Evolutionary conservation across 306 rosid genomes (phyloP), one percentile per base, ranked within the genome.

Genomic region (Medicago lupulina): DNA sequence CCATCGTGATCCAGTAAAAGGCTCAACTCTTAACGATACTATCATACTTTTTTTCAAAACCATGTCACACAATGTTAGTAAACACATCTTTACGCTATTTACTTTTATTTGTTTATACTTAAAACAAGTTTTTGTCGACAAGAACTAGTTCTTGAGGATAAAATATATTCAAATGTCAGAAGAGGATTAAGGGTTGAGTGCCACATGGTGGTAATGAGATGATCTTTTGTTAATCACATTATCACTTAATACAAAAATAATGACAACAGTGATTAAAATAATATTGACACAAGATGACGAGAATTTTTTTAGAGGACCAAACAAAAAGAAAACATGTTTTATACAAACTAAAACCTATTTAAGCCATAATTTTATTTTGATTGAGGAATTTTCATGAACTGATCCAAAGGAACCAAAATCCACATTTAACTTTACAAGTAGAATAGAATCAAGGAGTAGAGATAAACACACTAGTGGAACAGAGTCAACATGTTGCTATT

Each of bases 401-500:
- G 9, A 18, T 55, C 31, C 61, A 18, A 18, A 49, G 61, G 16
- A 23, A 23, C 59, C 71, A 67, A 67, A 80, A 73, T 57, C 59
- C 17, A 15, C 8, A 0, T 43, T 65, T 49, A 40, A 51, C 50
- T 50, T 18, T 63, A 64, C 74, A 64, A 50, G 31, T 28, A 28
- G 4, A 28, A 28, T 28, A 28, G 31, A 17, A 25, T 47, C 53
- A 47, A 19, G 13, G 43, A 34, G 75, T 11, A 49, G 15, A 50
- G 44, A 50, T 49, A 69, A 49, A 70, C 46, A 54, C 61, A 54
- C 61, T 7, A 34, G 41, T 49, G 7, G 1, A 40, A 39, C 10
- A 17, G 53, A 66, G 55, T 55, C 70, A 73, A 21, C 25, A 14
- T 21, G 34, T 57, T 73, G 39, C 75, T 51, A 80, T 61, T 65